phyloP scores from a whole-genome alignment of 495 filamentous ascomycete genomes.

The Annulohypoxylon maeteangense region DNA sequence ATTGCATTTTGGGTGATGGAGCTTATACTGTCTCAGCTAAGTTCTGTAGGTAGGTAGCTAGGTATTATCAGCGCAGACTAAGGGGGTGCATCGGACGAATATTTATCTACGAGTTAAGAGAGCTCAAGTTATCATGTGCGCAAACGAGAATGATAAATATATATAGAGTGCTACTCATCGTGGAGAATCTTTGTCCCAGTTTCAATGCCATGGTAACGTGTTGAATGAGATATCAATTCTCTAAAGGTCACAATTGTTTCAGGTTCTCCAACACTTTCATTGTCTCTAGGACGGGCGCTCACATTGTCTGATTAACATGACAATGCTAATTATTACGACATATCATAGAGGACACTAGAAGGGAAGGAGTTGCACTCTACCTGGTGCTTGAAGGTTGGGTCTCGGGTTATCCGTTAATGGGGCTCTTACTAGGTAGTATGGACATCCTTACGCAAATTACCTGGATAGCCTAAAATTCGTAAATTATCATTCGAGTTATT shows the following conservation, averaged over 20 bases:
- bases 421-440: too few species aligned
- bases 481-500: too few species aligned
- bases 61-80: too few species aligned
- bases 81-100: too few species aligned
- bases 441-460: too few species aligned
- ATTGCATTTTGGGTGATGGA: background rate
- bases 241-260: background rate
- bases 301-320: background rate
- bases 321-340: background rate
- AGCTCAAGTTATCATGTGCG: background rate
- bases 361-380: background rate
- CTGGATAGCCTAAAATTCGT: too few species aligned
- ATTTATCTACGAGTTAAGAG: background rate
- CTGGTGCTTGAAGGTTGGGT: background rate
- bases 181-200: background rate
- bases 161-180: background rate
- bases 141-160: background rate
- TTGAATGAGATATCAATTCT: background rate
- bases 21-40: background rate
- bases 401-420: background rate
- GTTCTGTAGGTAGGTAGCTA: too few species aligned
- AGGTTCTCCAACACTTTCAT: background rate
- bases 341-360: background rate
- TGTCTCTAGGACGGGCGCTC: background rate
- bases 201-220: background rate